phyloP scores from a whole-genome alignment of 192 early-diverging fungal genomes.

The Rhizoclosmatium sp. region DNA sequence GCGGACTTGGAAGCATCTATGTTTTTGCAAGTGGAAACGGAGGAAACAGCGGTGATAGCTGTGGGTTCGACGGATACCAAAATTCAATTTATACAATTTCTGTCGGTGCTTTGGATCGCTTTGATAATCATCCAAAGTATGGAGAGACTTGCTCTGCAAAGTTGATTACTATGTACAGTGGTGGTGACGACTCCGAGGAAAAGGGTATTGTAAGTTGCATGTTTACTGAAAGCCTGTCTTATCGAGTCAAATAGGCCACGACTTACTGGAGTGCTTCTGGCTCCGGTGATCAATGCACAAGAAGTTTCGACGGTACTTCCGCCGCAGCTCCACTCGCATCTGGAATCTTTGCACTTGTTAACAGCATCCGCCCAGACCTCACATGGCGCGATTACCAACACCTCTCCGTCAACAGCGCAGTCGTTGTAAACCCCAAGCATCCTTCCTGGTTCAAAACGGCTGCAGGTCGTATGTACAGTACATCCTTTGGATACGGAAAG shows the following conservation, averaged over 20 bases:
- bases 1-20: constrained; percentile 85
- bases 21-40: constrained; percentile 97
- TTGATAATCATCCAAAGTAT: constrained; percentile 80
- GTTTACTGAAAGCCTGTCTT: background rate
- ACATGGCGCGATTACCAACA: constrained; percentile 95
- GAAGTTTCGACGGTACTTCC: constrained; percentile 88
- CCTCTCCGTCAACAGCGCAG: constrained; percentile 77
- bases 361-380: constrained; percentile 82
- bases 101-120: constrained; percentile 83
- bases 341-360: constrained; percentile 86
- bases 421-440: constrained; percentile 75
- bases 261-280: constrained; percentile 74
- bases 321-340: constrained; percentile 95
- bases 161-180: constrained; percentile 86
- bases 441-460: constrained; percentile 76
- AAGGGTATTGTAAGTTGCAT: background rate
- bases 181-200: constrained; percentile 30
- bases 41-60: constrained; percentile 76
- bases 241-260: constrained; percentile 66
- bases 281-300: constrained; percentile 64
- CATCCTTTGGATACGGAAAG: constrained; percentile 94
- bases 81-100: constrained; percentile 96
- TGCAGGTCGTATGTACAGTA: constrained; percentile 80
- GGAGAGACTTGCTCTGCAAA: constrained; percentile 91
- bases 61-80: constrained; percentile 94